These are phyloP conservation scores for Botrytis fragariae DNA, from an alignment of 2,329 filamentous ascomycete genomes.

Conservation along the genomic window DNA sequence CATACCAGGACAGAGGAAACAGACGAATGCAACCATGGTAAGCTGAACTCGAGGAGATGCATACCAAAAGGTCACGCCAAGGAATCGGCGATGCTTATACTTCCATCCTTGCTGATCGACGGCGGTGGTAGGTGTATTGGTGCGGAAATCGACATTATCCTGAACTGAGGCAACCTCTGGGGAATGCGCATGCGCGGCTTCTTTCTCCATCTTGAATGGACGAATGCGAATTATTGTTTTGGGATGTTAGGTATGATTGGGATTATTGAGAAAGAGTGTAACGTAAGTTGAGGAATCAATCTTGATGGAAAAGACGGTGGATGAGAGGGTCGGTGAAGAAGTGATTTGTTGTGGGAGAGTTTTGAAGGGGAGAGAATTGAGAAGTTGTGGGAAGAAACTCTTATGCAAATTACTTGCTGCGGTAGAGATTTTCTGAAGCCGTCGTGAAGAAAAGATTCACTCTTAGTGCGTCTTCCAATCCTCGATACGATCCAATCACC, in stretches of 20 bases:
- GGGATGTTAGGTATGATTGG: neutral
- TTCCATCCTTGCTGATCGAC: conserved; percentile 53
- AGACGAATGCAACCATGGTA: conserved; percentile 67
- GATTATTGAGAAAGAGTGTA: neutral
- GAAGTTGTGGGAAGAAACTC: neutral
- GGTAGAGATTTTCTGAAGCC: neutral
- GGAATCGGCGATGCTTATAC: conserved; percentile 61
- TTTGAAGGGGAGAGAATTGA: neutral
- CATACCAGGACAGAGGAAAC: conserved; percentile 72
- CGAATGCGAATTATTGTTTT: neutral
- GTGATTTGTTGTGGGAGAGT: neutral
- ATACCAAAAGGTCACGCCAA: conserved; percentile 60
- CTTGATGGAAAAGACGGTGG: neutral
- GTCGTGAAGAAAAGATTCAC: conserved; percentile 8
- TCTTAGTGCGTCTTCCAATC: neutral
- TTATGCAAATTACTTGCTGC: neutral
- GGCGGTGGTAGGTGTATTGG: neutral
- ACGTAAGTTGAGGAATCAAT: neutral
- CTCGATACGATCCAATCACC: conserved; percentile 2
- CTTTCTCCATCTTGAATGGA: conserved; percentile 11
- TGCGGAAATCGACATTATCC: neutral
- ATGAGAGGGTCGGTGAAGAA: neutral
- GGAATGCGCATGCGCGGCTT: neutral
- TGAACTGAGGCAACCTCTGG: conserved; percentile 10
- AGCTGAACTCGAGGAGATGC: conserved; percentile 73